Evolutionary conservation across 2,329 filamentous ascomycete genomes (phyloP).

Genomic region (Colletotrichum sp.): DNA sequence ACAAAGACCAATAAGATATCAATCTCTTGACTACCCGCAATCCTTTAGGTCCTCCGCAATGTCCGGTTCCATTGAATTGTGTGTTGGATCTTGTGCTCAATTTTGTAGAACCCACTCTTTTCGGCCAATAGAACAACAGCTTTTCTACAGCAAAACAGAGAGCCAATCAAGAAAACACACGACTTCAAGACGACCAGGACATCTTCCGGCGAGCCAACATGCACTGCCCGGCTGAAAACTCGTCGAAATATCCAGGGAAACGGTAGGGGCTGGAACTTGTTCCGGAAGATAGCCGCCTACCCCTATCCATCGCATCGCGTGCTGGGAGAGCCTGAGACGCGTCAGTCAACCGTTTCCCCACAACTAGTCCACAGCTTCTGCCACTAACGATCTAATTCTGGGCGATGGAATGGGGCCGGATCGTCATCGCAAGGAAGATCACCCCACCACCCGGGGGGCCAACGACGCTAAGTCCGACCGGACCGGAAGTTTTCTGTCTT

Average conservation of each 20-base stretch:
- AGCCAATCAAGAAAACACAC: background rate
- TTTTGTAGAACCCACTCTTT: background rate
- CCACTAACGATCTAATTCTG: background rate
- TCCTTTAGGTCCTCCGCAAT: background rate
- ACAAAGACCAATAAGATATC: background rate
- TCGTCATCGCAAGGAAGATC: conserved; percentile 12
- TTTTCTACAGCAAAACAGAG: background rate
- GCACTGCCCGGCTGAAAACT: background rate
- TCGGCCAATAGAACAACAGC: background rate
- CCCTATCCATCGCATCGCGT: background rate
- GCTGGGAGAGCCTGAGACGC: conserved; percentile 1
- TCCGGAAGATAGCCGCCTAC: background rate
- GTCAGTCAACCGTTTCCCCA: background rate
- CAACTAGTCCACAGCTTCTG: background rate
- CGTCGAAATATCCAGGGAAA: background rate
- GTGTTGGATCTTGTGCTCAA: background rate
- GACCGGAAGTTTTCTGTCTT: background rate
- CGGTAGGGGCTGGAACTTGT: background rate
- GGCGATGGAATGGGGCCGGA: conserved; percentile 1
- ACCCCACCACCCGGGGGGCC: background rate
- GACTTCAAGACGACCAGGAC: background rate
- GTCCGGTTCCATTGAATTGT: background rate
- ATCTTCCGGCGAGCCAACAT: background rate
- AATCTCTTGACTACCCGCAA: background rate
- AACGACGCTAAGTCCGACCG: background rate